A percentile compares a stretch with the other conserved stretches of the same genome.
phyloP scores from a whole-genome alignment of 768 basidiomycete genomes.

The Flagelloscypha sp. region DNA sequence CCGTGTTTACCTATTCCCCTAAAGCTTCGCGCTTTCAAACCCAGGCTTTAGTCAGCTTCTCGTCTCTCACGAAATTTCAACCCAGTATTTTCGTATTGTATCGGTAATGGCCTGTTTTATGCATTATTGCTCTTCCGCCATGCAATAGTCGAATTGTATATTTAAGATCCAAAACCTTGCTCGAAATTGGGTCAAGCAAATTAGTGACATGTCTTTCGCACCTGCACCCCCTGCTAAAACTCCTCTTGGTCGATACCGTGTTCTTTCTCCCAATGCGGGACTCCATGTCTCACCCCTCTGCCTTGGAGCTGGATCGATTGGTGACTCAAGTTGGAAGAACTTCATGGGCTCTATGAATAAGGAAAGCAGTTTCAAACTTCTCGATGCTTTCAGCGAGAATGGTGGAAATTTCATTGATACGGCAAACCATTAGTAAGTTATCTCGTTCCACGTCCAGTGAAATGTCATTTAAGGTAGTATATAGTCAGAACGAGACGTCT shows the following conservation, averaged over 20 bases:
- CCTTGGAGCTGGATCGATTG: constrained; percentile 27
- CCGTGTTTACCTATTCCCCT: too few species aligned
- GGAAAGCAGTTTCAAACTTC: constrained; percentile 32
- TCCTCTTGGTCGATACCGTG: constrained; percentile 23
- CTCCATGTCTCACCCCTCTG: constrained; percentile 30
- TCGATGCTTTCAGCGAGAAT: constrained; percentile 36
- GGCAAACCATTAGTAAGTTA: constrained; percentile 34
- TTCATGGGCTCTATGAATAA: constrained; percentile 35
- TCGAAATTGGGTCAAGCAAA: too few species aligned
- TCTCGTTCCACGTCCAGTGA: background rate
- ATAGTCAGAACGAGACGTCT: constrained; percentile 46
- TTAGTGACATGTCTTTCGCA: too few species aligned
- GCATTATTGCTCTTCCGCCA: too few species aligned
- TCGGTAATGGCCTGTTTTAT: too few species aligned
- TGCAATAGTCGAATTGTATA: too few species aligned
- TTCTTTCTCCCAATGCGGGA: constrained; percentile 25
- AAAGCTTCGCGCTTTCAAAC: too few species aligned
- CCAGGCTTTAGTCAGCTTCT: too few species aligned
- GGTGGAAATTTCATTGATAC: constrained; percentile 47
- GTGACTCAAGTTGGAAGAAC: constrained; percentile 5
- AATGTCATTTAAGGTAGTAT: background rate
- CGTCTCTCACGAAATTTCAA: too few species aligned
- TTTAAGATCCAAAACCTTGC: too few species aligned
- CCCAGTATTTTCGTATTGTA: too few species aligned
- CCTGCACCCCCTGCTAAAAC: constrained; percentile 15